A percentile compares a stretch with the other conserved stretches of the same genome.
These are phyloP conservation scores for Phlyctochytrium planicorne DNA, from an alignment of 192 early-diverging fungal genomes.

Conservation along the genomic window DNA sequence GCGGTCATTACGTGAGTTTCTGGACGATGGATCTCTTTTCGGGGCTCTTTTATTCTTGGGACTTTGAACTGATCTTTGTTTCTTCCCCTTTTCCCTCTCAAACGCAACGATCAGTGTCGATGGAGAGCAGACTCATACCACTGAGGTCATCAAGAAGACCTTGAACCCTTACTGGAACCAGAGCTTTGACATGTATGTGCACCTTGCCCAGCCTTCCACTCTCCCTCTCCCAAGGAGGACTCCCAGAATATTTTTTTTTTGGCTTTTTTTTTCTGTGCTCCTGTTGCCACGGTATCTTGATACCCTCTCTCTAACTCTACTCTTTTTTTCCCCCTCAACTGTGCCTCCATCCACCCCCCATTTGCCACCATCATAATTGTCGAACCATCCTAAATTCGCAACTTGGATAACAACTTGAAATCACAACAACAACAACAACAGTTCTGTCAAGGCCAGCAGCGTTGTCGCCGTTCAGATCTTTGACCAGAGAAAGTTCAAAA, in stretches of 20 bases:
- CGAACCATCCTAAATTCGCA: too few relatives aligned
- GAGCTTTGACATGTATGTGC: conserved; percentile 72
- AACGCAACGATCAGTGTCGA: too few relatives aligned
- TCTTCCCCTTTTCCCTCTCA: background rate
- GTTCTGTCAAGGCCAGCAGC: conserved; percentile 69
- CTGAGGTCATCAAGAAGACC: conserved; percentile 80
- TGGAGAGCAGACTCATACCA: conserved; percentile 93
- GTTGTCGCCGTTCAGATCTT: conserved; percentile 94
- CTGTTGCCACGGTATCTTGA: background rate
- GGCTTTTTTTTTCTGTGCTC: too few relatives aligned
- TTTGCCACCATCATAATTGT: too few relatives aligned
- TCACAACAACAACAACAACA: conserved; percentile 18
- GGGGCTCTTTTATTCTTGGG: background rate
- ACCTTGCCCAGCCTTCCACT: too few relatives aligned
- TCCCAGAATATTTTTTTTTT: too few relatives aligned
- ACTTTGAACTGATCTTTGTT: conserved; percentile 5
- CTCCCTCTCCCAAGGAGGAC: too few relatives aligned
- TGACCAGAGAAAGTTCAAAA: conserved; percentile 97
- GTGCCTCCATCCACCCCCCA: too few relatives aligned
- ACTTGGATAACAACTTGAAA: too few relatives aligned
- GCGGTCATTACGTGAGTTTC: conserved; percentile 76
- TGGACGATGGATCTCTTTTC: background rate
- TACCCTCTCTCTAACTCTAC: background rate
- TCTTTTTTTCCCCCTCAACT: background rate
- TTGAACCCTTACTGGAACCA: conserved; percentile 98